A percentile compares a stretch with the other conserved stretches of the same genome.
Conservation (phyloP, 352 stramenopile genomes). For the Pythium oligandrum region DNA sequence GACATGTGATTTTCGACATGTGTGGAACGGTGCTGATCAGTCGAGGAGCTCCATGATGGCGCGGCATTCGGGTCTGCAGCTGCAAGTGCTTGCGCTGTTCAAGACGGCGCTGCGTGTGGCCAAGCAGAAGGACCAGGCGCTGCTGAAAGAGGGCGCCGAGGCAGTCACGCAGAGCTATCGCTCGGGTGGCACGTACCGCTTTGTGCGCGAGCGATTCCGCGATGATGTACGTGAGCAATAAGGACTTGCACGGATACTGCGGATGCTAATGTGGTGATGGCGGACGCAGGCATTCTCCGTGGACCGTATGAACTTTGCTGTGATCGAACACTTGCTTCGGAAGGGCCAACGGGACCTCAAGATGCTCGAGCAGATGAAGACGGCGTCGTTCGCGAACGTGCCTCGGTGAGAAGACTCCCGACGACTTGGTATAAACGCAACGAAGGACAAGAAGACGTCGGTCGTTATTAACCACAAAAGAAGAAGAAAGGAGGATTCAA, state of each 20-base stretch:
- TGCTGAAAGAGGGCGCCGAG: constrained; percentile 15
- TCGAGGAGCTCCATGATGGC: constrained; percentile 14
- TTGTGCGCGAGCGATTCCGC: constrained; percentile 76
- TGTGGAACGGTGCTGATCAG: background rate
- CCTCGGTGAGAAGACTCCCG: background rate
- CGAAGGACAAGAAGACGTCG: too few relatives aligned
- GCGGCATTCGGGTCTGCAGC: constrained; percentile 70
- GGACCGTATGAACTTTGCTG: constrained; percentile 64
- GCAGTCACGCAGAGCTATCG: background rate
- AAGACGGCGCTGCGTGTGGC: constrained; percentile 54
- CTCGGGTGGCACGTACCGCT: constrained; percentile 27
- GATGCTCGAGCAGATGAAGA: constrained; percentile 69
- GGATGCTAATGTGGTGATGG: background rate
- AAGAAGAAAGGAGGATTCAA: too few relatives aligned
- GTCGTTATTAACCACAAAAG: too few relatives aligned
- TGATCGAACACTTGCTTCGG: constrained; percentile 84
- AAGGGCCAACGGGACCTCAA: constrained; percentile 83
- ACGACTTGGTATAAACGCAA: too few relatives aligned
- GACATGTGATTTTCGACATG: background rate
- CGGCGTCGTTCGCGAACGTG: constrained; percentile 44
- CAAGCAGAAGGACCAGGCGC: constrained; percentile 44
- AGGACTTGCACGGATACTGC: too few relatives aligned
- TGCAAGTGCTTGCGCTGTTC: constrained; percentile 73
- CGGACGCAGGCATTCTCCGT: constrained; percentile 38
- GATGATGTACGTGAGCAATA: constrained; percentile 38